Evolutionary conservation across 768 basidiomycete species (phyloP), one percentile per base, ranked within the genome.

Genomic region (Mycena haematopus): DNA sequence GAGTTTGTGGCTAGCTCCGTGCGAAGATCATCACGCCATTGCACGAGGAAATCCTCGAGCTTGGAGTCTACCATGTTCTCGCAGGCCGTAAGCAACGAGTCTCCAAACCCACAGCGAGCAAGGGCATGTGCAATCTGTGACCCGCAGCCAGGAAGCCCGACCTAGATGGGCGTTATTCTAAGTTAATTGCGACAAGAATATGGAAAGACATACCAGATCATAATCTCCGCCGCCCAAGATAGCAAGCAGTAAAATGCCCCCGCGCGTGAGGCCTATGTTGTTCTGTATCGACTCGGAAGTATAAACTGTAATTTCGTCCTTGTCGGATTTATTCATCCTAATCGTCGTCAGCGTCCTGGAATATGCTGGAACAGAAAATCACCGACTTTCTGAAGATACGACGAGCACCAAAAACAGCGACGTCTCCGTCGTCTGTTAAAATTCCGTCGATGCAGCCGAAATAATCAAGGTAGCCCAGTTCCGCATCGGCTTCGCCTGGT

Each of bases 31-130:
- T 52, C 15, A 11, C 60, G 58, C 66, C 65, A 67, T 17, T 3
- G 13, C n/a, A 24, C 33, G n/a, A 67, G 65, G 25, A 65, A 69
- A 1, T 24, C 22, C 3, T 51, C 14, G n/a, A 67, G 40, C 19
- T 54, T 27, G 15, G 45, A 6, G 46, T 31, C 9, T 4, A 5
- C 33, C 27, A 58, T 25, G 13, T 21, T 55, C 47, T 51, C 54
- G 11, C 78, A 74, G 4, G 83, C 80, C 52, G 78, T 58, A 33
- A 84, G 60, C 31, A 86, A 78, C 31, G 77, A 67, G 65, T 88
- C 83, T 0, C 87, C 84, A 44, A 87, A 81, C 0, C 87, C 87
- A 33, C 81, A 81, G 52, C 79, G 79, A 0, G 86, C 86, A 0
- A 91, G 82, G 1, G 78, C 86, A 27, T 81, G 80, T 4, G 89